These are phyloP conservation scores for Curvularia sp. DNA, from an alignment of 2,329 filamentous ascomycete genomes.

Conservation along the genomic window DNA sequence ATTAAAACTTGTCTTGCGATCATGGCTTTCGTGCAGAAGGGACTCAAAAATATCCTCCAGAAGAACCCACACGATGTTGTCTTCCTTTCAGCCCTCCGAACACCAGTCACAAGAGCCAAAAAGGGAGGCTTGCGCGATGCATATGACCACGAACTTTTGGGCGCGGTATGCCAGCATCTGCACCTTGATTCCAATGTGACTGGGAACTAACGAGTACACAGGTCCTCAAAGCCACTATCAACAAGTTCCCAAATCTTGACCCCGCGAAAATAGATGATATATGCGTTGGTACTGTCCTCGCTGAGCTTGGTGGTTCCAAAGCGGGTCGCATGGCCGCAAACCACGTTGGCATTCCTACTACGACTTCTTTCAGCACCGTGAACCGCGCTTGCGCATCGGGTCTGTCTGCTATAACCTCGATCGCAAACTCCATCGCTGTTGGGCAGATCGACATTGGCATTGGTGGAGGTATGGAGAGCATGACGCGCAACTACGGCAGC, in stretches of 20 bases:
- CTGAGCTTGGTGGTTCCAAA: slow-evolving; percentile 88
- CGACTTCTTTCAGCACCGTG: slow-evolving; percentile 81
- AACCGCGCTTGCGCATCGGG: slow-evolving; percentile 86
- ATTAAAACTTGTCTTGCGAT: slow-evolving; percentile 12
- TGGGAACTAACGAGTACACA: slow-evolving; percentile 26
- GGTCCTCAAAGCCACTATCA: slow-evolving; percentile 71
- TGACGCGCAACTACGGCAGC: slow-evolving; percentile 88
- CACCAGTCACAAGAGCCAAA: slow-evolving; percentile 82
- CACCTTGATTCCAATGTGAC: slow-evolving; percentile 54
- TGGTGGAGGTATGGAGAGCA: slow-evolving; percentile 92
- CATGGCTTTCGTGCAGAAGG: slow-evolving; percentile 62
- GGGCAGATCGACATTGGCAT: slow-evolving; percentile 77
- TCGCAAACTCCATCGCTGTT: slow-evolving; percentile 77
- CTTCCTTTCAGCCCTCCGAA: slow-evolving; percentile 88
- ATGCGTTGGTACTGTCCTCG: slow-evolving; percentile 85
- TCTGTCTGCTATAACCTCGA: slow-evolving; percentile 75
- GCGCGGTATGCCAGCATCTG: slow-evolving; percentile 55
- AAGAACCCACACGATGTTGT: slow-evolving; percentile 84
- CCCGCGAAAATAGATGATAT: slow-evolving; percentile 77
- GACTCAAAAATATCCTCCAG: slow-evolving; percentile 76
- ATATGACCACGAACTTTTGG: slow-evolving; percentile 88
- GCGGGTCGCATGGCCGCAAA: slow-evolving; percentile 89
- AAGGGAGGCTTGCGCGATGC: slow-evolving; percentile 85
- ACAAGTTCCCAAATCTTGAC: slow-evolving; percentile 74
- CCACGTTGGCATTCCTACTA: slow-evolving; percentile 77